Evolutionary conservation across 768 basidiomycete genomes (phyloP).

Genomic region (Panus rudis): DNA sequence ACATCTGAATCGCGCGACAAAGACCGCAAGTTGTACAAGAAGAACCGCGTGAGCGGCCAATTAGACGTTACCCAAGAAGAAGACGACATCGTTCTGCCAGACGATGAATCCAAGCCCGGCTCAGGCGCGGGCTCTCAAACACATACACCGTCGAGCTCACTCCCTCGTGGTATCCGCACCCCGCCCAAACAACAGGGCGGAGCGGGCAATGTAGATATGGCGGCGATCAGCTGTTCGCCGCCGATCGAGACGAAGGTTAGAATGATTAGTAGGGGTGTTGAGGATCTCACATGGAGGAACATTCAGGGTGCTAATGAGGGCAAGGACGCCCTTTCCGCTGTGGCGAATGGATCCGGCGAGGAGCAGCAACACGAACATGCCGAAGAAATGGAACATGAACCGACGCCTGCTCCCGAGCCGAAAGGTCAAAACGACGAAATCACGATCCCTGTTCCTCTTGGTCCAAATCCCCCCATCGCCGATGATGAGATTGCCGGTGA

Average conservation of each 20-base stretch:
- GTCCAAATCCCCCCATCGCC: constrained; percentile 14
- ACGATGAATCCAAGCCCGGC: constrained; percentile 14
- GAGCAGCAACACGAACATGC: not conserved
- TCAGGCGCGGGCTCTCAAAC: constrained; percentile 32
- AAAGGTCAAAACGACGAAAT: not conserved
- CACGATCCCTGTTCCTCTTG: not conserved
- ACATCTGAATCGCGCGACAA: constrained; percentile 34
- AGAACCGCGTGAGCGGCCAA: constrained; percentile 45
- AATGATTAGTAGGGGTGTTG: constrained; percentile 74
- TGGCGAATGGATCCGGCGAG: not conserved
- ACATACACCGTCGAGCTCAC: constrained; percentile 36
- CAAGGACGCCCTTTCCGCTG: not conserved
- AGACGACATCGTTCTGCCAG: constrained; percentile 44
- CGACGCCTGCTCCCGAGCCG: not conserved
- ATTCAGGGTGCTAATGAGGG: constrained; percentile 12
- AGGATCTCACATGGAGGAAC: constrained; percentile 69
- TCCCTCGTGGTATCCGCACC: constrained; percentile 15
- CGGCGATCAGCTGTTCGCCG: constrained; percentile 46
- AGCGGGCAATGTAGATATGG: not conserved
- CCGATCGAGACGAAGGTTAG: constrained; percentile 71
- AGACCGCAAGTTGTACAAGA: constrained; percentile 66
- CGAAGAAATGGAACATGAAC: not conserved
- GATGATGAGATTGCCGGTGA: constrained; percentile 15
- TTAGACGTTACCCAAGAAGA: constrained; percentile 46
- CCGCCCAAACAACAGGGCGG: constrained; percentile 7